phyloP scores from a whole-genome alignment of 768 basidiomycete genomes.

The Sporobolomyces roseus region DNA sequence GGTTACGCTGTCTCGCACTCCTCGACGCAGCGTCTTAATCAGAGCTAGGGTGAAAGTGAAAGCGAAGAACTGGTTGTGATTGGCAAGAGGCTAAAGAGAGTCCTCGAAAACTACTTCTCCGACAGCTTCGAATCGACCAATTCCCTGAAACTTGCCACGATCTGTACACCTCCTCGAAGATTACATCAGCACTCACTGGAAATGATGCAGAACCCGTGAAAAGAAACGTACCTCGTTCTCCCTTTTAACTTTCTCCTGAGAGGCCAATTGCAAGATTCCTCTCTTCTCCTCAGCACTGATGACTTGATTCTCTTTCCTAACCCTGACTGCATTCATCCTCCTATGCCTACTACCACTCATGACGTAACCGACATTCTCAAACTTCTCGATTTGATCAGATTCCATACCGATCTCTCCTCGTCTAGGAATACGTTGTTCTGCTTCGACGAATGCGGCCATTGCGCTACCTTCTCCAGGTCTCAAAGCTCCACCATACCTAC shows the following conservation, averaged over 20 bases:
- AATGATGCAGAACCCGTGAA: no score
- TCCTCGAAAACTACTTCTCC: not conserved
- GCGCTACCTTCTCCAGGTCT: constrained; percentile 93
- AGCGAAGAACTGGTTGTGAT: no score
- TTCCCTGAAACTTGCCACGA: constrained; percentile 39
- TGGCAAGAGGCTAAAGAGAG: not conserved
- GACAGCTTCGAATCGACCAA: constrained; percentile 33
- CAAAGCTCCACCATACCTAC: constrained; percentile 82
- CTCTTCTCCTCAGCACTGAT: constrained; percentile 98
- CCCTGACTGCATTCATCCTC: constrained; percentile 97
- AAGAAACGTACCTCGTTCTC: constrained; percentile 57
- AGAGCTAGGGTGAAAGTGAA: no score
- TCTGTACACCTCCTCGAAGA: constrained; percentile 4
- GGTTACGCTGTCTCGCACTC: no score
- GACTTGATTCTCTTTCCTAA: constrained; percentile 99
- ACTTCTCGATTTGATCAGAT: constrained; percentile 78
- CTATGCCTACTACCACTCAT: constrained; percentile 94
- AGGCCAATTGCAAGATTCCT: constrained; percentile 88
- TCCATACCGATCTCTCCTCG: constrained; percentile 97
- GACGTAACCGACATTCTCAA: constrained; percentile 87
- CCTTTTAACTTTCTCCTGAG: constrained; percentile 84
- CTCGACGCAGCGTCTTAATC: no score
- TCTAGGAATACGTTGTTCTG: constrained; percentile 88
- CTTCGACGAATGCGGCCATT: constrained; percentile 90
- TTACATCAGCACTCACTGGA: not conserved